Base-by-base conservation (phyloP, 2,329 filamentous ascomycete species). In the Fusarium sp. region DNA sequence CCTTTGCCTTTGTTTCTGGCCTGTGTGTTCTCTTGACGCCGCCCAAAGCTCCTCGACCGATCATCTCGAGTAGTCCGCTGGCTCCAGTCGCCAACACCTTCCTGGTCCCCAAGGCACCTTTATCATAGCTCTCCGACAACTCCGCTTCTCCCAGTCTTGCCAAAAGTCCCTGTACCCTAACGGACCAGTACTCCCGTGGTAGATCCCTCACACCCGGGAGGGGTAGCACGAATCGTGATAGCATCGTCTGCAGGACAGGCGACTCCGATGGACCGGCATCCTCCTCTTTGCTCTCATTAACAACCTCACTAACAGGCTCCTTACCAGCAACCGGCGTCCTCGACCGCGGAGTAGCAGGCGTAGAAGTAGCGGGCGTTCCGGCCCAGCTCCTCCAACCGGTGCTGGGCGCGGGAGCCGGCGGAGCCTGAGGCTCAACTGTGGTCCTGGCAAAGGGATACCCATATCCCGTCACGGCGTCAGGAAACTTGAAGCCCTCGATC, bases 51-150 rank as follows among this genome's bases (percentile, higher is more conserved):
- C 92, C 93, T 69, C 93, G 84, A 1, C 89, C 90, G 14, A 93
- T 83, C 78, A 91, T 90, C 81, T 95, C 93, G 62, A 94, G 85
- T 65, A 95, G 81, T 8, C 90, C 89, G 38, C 92, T 92, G 11
- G 91, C 87, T 0, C 92, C 93, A 8, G 93, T 94, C 0, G 93
- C 90, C 57, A 96, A 82, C 22, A 92, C 93, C 83, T 94, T 95
- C 60, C 93, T 87, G 67, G 91, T 91, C 1, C 93, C 93, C 73
- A 96, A 83, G 0, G 90, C 87, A 16, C 92, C 93, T 81, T 94
- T 94, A 80, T 96, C 93, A 77, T 95, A 96, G 79, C 92, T 94
- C 80, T 96, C 93, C 1, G 92, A 94, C 35, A 96, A 84, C 59
- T 94, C 90, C 2, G 90, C 92, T 35, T 91, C 87, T 10, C 87